These are phyloP conservation scores for Leptodermis oblonga DNA, from an alignment of 257 asterid species.

Conservation along the genomic window DNA sequence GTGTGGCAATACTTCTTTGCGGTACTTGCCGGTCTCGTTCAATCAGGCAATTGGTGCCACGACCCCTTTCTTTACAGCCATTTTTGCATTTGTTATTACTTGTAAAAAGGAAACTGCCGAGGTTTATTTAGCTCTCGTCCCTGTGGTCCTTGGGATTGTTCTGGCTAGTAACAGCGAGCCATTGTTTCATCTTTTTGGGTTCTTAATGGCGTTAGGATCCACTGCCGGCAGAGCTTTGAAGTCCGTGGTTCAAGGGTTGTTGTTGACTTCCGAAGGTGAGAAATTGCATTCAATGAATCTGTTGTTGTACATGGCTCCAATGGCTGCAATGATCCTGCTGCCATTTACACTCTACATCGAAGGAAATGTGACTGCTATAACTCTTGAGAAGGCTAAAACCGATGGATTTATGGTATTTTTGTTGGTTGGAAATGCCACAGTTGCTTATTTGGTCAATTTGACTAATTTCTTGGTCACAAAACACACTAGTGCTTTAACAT, in stretches of 20 bases:
- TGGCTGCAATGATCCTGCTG: constrained; percentile 78
- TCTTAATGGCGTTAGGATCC: constrained; percentile 76
- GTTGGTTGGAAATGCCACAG: constrained; percentile 65
- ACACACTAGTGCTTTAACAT: constrained; percentile 84
- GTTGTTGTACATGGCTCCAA: constrained; percentile 91
- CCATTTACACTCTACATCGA: constrained; percentile 82
- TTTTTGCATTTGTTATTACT: constrained; percentile 76
- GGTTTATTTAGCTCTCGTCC: constrained; percentile 82
- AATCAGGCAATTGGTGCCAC: constrained; percentile 96
- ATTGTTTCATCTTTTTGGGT: constrained; percentile 75
- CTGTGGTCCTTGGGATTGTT: constrained; percentile 89
- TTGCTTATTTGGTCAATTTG: constrained; percentile 86
- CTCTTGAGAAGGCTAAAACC: constrained; percentile 55
- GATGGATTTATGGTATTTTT: constrained; percentile 72
- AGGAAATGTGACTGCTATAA: constrained; percentile 66
- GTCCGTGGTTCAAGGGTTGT: constrained; percentile 85
- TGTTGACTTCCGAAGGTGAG: constrained; percentile 81
- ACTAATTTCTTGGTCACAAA: constrained; percentile 89
- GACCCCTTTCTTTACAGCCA: constrained; percentile 91
- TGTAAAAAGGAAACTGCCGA: constrained; percentile 78
- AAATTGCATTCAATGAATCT: constrained; percentile 93
- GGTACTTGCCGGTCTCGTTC: constrained; percentile 88
- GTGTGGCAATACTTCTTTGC: constrained; percentile 84
- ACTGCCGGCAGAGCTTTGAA: constrained; percentile 94
- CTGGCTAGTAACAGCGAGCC: constrained; percentile 96